Conservation (phyloP, 2,329 filamentous ascomycete genomes). For the Botryotinia narcissicola region DNA sequence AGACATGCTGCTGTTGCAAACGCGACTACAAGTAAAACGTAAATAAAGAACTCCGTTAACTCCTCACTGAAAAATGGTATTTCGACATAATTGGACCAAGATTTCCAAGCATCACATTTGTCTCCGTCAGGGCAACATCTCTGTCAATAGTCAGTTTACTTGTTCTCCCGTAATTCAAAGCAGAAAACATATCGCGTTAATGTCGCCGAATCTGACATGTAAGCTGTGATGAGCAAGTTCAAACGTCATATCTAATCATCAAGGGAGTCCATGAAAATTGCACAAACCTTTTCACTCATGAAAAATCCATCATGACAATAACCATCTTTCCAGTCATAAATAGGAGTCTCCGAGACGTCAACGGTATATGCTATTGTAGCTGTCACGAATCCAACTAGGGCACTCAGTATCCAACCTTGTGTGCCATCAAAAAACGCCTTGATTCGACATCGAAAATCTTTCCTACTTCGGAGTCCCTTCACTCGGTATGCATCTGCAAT, state of each 20-base stretch:
- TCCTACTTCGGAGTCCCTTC: constrained; percentile 76
- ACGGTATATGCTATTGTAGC: constrained; percentile 85
- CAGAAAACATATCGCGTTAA: background rate
- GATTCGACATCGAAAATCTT: constrained; percentile 79
- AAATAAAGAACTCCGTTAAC: constrained; percentile 77
- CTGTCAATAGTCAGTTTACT: constrained; percentile 31
- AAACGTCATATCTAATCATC: background rate
- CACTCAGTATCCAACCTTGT: constrained; percentile 93
- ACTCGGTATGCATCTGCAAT: constrained; percentile 91
- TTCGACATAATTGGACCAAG: constrained; percentile 52
- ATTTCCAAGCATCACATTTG: constrained; percentile 57
- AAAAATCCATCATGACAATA: constrained; percentile 75
- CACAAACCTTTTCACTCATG: constrained; percentile 62
- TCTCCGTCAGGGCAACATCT: constrained; percentile 57
- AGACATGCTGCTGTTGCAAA: constrained; percentile 72
- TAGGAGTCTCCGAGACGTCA: constrained; percentile 77
- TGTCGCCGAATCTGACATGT: background rate
- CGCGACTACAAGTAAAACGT: constrained; percentile 66
- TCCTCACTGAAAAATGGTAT: constrained; percentile 40
- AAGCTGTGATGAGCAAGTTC: background rate
- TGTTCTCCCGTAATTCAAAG: background rate
- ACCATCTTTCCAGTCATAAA: constrained; percentile 90
- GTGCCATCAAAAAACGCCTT: constrained; percentile 76
- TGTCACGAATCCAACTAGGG: constrained; percentile 81
- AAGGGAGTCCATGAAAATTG: background rate